Evolutionary conservation across 2,329 filamentous ascomycete genomes (phyloP), one percentile per base, ranked within the genome.

Genomic region (Hymenoscyphus repandus): DNA sequence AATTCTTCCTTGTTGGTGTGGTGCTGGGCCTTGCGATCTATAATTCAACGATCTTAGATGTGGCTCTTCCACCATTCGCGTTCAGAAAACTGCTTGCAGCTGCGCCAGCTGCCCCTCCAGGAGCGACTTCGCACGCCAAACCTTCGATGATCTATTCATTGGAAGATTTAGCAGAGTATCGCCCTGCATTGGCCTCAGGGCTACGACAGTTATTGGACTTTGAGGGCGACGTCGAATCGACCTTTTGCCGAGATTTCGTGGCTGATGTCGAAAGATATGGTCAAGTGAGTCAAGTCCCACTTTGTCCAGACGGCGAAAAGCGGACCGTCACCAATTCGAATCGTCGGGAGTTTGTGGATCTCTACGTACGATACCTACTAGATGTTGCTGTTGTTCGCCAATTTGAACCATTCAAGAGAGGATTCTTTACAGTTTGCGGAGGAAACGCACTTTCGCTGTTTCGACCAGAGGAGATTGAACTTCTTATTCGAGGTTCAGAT

Each of bases 391-490:
- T 96, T 1, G 73, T 80, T 36, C 79, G 88, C 37, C 90, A 96
- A 64, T 96, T 95, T 58, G 90, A 95, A 65, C 90, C 91, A 0
- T 96, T 96, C 75, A 93, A 93, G 66, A 82, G 90, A 49, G 91
- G 91, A 1, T 96, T 96, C 69, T 96, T 90, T 67, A 95, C 88
- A 0, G 89, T 96, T 27, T 95, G 90, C 64, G 88, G 86, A 33
- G 89, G 90, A 33, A 95, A 93, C 64, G 90, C 91, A 0, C 74
- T 96, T 33, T 89, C 86, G 1, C 77, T 96, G 1, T 96, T 96
- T 68, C 81, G 88, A 13, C 86, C 91, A 0, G 90, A 96, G 66
- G 91, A 96, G 67, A 95, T 96, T 55, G 91, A 96, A 66, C 78
- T 95, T 3, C 77, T 96, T 1, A 80, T 96, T 5, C 79, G 90